Percentiles rank a stretch among this genome's conserved stretches.
phyloP scores from a whole-genome alignment of 2,329 filamentous ascomycete species.

The Tolypocladium pustulatum region DNA sequence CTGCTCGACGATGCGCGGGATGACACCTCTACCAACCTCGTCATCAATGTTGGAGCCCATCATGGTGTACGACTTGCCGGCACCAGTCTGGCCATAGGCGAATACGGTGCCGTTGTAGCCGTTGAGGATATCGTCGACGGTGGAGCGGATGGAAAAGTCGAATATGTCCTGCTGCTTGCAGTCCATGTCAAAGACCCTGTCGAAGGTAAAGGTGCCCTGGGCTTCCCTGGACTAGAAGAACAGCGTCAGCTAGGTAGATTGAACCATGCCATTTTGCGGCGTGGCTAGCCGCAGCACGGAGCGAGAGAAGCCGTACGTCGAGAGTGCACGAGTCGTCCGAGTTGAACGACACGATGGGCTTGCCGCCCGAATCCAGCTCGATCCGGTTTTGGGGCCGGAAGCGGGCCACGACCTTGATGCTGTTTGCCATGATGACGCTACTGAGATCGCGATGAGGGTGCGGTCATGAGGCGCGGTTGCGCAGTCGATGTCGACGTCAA shows the following conservation, averaged over 20 bases:
- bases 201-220: constrained; percentile 84
- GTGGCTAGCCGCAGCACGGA: constrained; percentile 1
- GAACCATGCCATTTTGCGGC: neutral
- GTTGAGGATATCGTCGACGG: constrained; percentile 96
- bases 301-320: constrained; percentile 53
- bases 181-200: constrained; percentile 92
- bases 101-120: constrained; percentile 99
- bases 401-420: constrained; percentile 86
- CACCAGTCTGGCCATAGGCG: constrained; percentile 95
- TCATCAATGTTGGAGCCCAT: constrained; percentile 73
- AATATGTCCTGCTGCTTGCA: constrained; percentile 90
- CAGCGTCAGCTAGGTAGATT: constrained; percentile 11
- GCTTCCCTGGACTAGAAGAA: constrained; percentile 65
- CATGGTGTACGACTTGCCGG: constrained; percentile 99
- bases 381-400: constrained; percentile 96
- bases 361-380: constrained; percentile 81
- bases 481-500: constrained; percentile 1
- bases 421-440: constrained; percentile 45
- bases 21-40: constrained; percentile 79
- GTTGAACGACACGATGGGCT: constrained; percentile 83
- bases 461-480: constrained; percentile 5
- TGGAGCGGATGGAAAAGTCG: constrained; percentile 91
- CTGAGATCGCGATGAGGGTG: constrained; percentile 2
- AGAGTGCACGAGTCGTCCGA: constrained; percentile 80
- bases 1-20: constrained; percentile 93